These are phyloP conservation scores for Graphiopsis chlorocephala DNA, from an alignment of 2,329 filamentous ascomycete genomes.

Conservation along the genomic window DNA sequence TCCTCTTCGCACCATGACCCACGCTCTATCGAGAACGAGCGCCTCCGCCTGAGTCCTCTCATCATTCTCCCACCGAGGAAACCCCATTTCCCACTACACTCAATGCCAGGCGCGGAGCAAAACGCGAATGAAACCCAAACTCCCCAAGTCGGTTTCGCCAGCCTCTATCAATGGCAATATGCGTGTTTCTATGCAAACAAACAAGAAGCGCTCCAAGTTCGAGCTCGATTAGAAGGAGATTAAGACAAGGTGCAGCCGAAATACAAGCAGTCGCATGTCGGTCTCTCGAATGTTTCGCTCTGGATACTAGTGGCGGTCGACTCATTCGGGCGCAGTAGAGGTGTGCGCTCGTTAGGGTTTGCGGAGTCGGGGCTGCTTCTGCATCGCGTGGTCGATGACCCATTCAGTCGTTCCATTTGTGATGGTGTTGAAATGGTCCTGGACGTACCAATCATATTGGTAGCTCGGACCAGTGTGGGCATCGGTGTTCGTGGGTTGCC, in stretches of 20 bases:
- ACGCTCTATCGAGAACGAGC: not conserved
- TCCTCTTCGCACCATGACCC: not conserved
- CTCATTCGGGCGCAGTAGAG: not conserved
- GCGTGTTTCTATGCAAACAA: not conserved
- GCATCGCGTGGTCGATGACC: not conserved
- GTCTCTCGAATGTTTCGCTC: not conserved
- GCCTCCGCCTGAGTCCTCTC: not conserved
- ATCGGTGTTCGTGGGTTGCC: not conserved
- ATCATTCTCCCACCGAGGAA: not conserved
- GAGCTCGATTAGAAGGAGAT: not conserved
- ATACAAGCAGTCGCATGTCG: not conserved
- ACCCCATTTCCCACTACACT: not conserved
- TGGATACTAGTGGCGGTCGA: not conserved
- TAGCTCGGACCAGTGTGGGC: not conserved
- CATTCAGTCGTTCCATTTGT: not conserved
- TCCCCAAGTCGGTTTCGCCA: not conserved
- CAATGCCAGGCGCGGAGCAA: not conserved
- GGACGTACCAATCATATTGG: not conserved
- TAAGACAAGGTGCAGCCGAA: not conserved
- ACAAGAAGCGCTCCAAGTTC: not conserved
- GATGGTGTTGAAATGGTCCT: not conserved
- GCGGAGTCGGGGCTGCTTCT: not conserved
- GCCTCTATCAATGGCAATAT: not conserved
- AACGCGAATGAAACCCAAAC: not conserved
- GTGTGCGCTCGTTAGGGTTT: not conserved